Conservation (phyloP, 1,284 basidiomycete genomes). For the Moesziomyces sp. region DNA sequence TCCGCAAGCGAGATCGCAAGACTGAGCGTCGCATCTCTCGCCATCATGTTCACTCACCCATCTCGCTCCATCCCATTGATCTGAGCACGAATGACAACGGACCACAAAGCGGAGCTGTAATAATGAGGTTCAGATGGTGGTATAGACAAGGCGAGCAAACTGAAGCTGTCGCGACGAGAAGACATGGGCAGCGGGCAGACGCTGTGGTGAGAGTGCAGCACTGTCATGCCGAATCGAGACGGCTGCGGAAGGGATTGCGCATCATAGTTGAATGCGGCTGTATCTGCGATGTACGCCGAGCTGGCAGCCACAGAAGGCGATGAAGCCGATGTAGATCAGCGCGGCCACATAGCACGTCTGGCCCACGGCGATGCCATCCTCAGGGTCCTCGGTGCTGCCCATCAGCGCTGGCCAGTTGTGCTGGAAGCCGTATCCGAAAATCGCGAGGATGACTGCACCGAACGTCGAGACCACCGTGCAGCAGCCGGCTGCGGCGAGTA, state of each 20-base stretch:
- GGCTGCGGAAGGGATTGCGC: background rate
- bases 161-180: background rate
- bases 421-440: slow-evolving; percentile 60
- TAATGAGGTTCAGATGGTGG: background rate
- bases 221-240: too few relatives aligned
- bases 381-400: slow-evolving; percentile 70
- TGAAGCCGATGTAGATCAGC: slow-evolving; percentile 70
- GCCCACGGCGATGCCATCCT: slow-evolving; percentile 69
- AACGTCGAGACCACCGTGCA: slow-evolving; percentile 72
- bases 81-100: too few relatives aligned
- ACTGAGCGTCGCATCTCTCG: too few relatives aligned
- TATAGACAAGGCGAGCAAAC: background rate
- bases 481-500: slow-evolving; percentile 69
- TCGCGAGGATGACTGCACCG: slow-evolving; percentile 71
- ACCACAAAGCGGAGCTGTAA: background rate
- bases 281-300: slow-evolving; percentile 61
- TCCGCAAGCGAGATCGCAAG: too few relatives aligned
- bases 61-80: too few relatives aligned
- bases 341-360: slow-evolving; percentile 71
- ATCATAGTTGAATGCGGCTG: slow-evolving; percentile 57
- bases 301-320: slow-evolving; percentile 72
- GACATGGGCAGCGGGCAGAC: too few relatives aligned
- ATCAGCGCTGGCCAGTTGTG: slow-evolving; percentile 70
- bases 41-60: too few relatives aligned
- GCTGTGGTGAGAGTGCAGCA: too few relatives aligned